Conservation (phyloP, 176 grass and related monocot genomes). For the Oryza rufipogon region DNA sequence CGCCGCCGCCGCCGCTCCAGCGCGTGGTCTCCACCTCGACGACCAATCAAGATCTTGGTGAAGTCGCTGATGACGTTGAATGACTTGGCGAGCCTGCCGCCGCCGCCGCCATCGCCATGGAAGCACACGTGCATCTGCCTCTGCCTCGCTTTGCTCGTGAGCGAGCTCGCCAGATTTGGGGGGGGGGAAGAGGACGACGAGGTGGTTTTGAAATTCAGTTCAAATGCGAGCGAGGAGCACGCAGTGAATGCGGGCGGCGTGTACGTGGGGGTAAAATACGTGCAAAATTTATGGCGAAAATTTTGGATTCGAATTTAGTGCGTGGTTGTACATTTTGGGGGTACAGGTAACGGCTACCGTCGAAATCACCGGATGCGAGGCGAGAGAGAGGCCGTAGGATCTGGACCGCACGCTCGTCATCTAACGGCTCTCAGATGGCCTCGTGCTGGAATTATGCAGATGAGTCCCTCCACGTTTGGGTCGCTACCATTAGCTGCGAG, state of each 20-base stretch:
- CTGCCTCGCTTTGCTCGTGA: neutral
- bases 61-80: conserved; percentile 32
- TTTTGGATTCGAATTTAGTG: neutral
- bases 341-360: neutral
- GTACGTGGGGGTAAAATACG: neutral
- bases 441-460: no score
- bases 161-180: neutral
- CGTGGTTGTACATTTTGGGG: neutral
- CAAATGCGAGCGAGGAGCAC: neutral
- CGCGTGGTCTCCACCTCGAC: neutral
- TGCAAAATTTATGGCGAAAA: neutral
- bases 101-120: conserved; percentile 26
- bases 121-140: conserved; percentile 50
- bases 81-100: conserved; percentile 35
- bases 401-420: no score
- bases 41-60: conserved; percentile 27
- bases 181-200: neutral
- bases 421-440: neutral
- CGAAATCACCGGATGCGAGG: neutral
- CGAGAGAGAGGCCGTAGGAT: no score
- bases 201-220: neutral
- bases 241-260: neutral
- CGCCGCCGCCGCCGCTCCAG: neutral
- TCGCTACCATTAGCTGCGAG: no score
- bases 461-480: no score